A percentile compares a stretch with the other conserved stretches of the same genome.
These are phyloP conservation scores for Candida hispaniensis DNA, from an alignment of 805 yeast genomes.

Conservation along the genomic window DNA sequence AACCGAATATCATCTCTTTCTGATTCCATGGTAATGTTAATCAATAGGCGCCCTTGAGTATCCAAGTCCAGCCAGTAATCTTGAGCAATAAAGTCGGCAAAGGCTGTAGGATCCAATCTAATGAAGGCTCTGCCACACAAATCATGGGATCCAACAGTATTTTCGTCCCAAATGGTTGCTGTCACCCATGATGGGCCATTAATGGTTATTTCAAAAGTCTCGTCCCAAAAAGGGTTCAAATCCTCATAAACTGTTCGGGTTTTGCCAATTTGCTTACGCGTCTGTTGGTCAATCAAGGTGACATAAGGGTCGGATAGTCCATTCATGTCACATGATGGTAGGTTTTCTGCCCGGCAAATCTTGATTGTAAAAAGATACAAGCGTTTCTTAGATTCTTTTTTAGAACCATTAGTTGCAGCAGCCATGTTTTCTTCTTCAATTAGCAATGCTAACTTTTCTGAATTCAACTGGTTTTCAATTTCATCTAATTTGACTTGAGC, in stretches of 20 bases:
- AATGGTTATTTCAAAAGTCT: constrained; percentile 56
- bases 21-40: constrained; percentile 65
- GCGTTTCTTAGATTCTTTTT: constrained; percentile 20
- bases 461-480: constrained; percentile 47
- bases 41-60: constrained; percentile 53
- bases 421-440: constrained; percentile 25
- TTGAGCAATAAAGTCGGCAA: constrained; percentile 55
- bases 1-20: constrained; percentile 75
- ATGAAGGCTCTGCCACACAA: constrained; percentile 56
- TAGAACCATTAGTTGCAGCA: constrained; percentile 26
- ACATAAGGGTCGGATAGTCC: constrained; percentile 49
- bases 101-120: constrained; percentile 50
- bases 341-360: constrained; percentile 51
- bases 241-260: constrained; percentile 56
- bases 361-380: constrained; percentile 47
- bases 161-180: constrained; percentile 63
- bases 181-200: constrained; percentile 39
- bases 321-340: constrained; percentile 38
- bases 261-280: constrained; percentile 48
- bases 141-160: constrained; percentile 43
- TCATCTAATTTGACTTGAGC: constrained; percentile 36
- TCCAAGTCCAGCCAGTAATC: constrained; percentile 50
- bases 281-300: constrained; percentile 47
- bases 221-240: constrained; percentile 75
- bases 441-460: constrained; percentile 42